These are phyloP conservation scores for Neurospora sublineolata DNA, from an alignment of 495 filamentous ascomycete genomes.

Conservation along the genomic window DNA sequence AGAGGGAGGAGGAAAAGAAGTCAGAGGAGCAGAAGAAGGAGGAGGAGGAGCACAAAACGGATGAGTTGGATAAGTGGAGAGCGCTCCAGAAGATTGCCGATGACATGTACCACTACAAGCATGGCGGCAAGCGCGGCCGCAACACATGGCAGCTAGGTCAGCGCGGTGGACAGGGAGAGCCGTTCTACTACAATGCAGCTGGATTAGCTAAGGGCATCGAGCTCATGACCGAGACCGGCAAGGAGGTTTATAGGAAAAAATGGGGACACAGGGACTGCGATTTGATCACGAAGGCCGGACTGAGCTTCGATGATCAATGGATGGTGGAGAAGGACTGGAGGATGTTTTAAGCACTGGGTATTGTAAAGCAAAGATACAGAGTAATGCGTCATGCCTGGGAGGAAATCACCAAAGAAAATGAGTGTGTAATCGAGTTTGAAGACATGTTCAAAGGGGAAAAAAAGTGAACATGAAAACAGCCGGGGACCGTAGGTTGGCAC, in stretches of 20 bases:
- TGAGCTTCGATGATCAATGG: conserved; percentile 41
- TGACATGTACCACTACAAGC: conserved; percentile 32
- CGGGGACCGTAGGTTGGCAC: neutral
- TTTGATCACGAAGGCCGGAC: conserved; percentile 25
- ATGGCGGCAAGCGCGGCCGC: conserved; percentile 25
- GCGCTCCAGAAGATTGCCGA: conserved; percentile 1
- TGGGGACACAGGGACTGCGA: conserved; percentile 47
- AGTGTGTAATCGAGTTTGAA: neutral
- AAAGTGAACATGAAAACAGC: neutral
- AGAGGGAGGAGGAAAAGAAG: neutral
- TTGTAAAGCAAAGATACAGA: neutral
- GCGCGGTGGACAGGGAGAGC: conserved; percentile 46
- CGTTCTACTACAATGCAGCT: conserved; percentile 42
- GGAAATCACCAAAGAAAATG: neutral
- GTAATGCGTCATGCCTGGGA: neutral
- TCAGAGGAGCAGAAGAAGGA: neutral
- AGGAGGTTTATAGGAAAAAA: conserved; percentile 39
- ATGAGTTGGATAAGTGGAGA: neutral
- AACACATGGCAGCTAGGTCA: conserved; percentile 51
- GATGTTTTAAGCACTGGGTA: neutral
- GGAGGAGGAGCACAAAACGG: neutral
- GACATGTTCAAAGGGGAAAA: neutral
- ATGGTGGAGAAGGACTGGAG: conserved; percentile 31
- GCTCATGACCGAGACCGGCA: conserved; percentile 42
- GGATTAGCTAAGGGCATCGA: conserved; percentile 41